These are phyloP conservation scores for Przewalskia tangutica DNA, from an alignment of 257 asterid genomes.

Conservation along the genomic window DNA sequence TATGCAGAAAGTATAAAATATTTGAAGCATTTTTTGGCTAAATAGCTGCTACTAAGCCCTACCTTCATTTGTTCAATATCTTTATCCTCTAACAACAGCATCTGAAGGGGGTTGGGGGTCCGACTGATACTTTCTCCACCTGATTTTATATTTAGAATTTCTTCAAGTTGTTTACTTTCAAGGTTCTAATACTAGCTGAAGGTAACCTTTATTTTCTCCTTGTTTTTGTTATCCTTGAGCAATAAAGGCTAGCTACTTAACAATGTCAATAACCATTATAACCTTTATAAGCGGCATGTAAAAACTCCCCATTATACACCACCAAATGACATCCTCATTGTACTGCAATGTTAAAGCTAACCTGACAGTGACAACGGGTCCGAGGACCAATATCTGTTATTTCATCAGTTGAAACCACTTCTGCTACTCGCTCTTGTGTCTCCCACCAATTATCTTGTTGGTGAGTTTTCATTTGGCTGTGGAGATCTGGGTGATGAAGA, in stretches of 20 bases:
- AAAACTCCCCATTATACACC: background rate
- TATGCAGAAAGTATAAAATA: background rate
- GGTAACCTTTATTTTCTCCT: background rate
- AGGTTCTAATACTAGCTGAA: background rate
- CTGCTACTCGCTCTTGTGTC: slow-evolving; percentile 40
- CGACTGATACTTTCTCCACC: background rate
- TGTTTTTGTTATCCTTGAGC: background rate
- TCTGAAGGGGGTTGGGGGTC: background rate
- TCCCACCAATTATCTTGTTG: slow-evolving; percentile 38
- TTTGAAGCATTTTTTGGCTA: background rate
- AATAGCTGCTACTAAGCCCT: background rate
- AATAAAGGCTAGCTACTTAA: background rate
- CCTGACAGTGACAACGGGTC: slow-evolving; percentile 76
- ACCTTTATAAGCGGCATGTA: background rate
- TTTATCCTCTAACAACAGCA: background rate
- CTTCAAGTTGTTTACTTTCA: background rate
- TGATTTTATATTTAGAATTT: background rate
- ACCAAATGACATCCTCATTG: background rate
- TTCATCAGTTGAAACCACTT: slow-evolving; percentile 36
- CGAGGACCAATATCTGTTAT: slow-evolving; percentile 64
- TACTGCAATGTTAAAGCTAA: slow-evolving; percentile 12
- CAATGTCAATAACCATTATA: background rate
- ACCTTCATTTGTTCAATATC: background rate
- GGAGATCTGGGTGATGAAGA: slow-evolving; percentile 12
- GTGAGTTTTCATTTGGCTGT: slow-evolving; percentile 12